phyloP scores from a whole-genome alignment of 2,329 filamentous ascomycete species.

The Colletotrichum chrysophilum region DNA sequence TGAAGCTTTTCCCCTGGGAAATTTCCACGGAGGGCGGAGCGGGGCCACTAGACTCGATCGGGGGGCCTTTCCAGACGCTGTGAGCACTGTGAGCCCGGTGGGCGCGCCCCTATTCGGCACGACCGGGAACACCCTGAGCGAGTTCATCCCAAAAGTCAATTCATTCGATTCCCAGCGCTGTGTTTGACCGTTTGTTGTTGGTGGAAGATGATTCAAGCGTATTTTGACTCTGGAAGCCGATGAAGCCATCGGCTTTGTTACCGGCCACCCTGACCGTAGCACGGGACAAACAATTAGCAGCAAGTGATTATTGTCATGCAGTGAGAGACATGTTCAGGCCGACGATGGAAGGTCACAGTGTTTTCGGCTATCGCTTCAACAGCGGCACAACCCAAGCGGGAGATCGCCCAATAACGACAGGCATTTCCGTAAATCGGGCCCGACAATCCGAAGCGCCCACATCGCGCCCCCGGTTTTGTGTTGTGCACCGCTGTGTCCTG shows the following conservation, averaged over 20 bases:
- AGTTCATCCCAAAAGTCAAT: not conserved
- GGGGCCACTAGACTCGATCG: slow-evolving; percentile 8
- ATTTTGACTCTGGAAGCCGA: not conserved
- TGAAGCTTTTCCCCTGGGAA: slow-evolving; percentile 14
- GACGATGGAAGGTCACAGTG: not conserved
- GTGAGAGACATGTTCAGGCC: not conserved
- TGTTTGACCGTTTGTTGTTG: not conserved
- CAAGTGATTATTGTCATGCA: not conserved
- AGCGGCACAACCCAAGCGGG: not conserved
- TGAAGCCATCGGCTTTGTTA: not conserved
- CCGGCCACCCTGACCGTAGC: not conserved
- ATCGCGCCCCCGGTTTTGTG: not conserved
- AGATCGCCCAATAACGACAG: slow-evolving; percentile 2
- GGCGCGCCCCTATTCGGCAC: slow-evolving; percentile 13
- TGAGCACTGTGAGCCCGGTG: not conserved
- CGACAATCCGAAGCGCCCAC: not conserved
- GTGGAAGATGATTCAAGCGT: not conserved
- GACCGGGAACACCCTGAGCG: slow-evolving; percentile 2
- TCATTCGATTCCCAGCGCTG: not conserved
- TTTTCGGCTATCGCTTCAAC: not conserved
- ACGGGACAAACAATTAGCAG: not conserved
- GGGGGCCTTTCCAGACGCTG: not conserved
- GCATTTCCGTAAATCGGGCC: not conserved
- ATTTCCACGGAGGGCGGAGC: slow-evolving; percentile 11
- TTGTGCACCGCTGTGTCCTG: not conserved